Evolutionary conservation across 2,329 filamentous ascomycete genomes (phyloP).

Genomic region (Tothia fuscella): DNA sequence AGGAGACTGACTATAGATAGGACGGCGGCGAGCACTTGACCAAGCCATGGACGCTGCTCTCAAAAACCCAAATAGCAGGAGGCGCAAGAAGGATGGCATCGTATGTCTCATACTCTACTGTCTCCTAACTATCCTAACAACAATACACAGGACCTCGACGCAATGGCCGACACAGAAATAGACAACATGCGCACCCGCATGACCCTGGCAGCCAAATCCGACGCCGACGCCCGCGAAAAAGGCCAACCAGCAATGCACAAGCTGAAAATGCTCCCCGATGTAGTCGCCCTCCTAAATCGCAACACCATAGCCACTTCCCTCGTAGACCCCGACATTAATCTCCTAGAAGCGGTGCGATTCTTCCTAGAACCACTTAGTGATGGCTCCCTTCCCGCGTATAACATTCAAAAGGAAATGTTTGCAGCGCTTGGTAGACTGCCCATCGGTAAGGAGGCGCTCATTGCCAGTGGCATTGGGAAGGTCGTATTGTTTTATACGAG

Average conservation of each 20-base stretch:
- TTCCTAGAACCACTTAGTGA: conserved; percentile 94
- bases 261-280: conserved; percentile 83
- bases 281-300: conserved; percentile 76
- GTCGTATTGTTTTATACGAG: conserved; percentile 95
- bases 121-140: background rate
- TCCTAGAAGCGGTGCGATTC: conserved; percentile 89
- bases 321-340: conserved; percentile 88
- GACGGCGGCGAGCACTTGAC: conserved; percentile 69
- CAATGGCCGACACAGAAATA: conserved; percentile 81
- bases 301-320: conserved; percentile 69
- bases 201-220: conserved; percentile 77
- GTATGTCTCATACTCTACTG: conserved; percentile 38
- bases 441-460: conserved; percentile 79
- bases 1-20: conserved; percentile 12
- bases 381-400: conserved; percentile 87
- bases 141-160: conserved; percentile 62
- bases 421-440: conserved; percentile 66
- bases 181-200: conserved; percentile 78
- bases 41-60: conserved; percentile 78
- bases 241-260: conserved; percentile 82
- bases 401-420: conserved; percentile 93
- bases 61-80: conserved; percentile 65
- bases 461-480: conserved; percentile 89
- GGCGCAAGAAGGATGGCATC: conserved; percentile 70
- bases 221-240: conserved; percentile 69